A percentile compares a stretch with the other conserved stretches of the same genome.
Evolutionary conservation across 441 rosid species (phyloP).

Genomic region (Dalechampia spathulata): DNA sequence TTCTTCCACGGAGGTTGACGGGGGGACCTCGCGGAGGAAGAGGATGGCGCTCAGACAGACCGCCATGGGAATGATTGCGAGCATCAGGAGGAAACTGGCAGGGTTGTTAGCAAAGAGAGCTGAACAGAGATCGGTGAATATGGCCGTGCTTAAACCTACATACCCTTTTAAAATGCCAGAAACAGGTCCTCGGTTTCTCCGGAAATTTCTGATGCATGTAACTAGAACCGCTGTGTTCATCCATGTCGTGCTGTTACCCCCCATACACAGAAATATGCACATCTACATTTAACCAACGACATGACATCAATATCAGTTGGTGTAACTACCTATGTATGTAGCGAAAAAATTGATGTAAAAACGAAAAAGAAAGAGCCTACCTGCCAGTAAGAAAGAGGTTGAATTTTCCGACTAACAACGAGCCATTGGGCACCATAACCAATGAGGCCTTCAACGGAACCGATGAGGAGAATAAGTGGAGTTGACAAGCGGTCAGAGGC

Average conservation of each 20-base stretch:
- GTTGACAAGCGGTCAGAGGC: constrained; percentile 70
- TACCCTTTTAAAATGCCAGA: constrained; percentile 80
- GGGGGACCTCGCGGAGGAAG: constrained; percentile 70
- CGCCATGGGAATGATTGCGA: constrained; percentile 48
- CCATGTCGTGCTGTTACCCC: constrained; percentile 92
- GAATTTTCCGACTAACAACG: constrained; percentile 49
- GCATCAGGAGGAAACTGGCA: constrained; percentile 54
- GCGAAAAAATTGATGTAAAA: no score
- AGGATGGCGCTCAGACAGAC: constrained; percentile 61
- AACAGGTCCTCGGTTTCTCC: constrained; percentile 69
- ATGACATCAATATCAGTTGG: no score
- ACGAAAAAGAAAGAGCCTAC: no score
- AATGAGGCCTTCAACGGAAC: constrained; percentile 58
- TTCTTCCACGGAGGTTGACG: constrained; percentile 25
- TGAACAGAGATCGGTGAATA: constrained; percentile 66
- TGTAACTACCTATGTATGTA: no score
- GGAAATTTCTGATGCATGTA: constrained; percentile 75
- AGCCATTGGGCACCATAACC: constrained; percentile 88
- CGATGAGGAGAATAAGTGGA: constrained; percentile 55
- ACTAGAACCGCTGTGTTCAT: constrained; percentile 85
- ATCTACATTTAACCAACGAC: constrained; percentile 27
- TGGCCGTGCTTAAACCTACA: constrained; percentile 76
- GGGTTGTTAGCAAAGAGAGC: constrained; percentile 56
- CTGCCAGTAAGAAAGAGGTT: constrained; percentile 84
- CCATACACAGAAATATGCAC: constrained; percentile 73